Conservation (phyloP, 495 filamentous ascomycete genomes). For the Extremus antarcticus region DNA sequence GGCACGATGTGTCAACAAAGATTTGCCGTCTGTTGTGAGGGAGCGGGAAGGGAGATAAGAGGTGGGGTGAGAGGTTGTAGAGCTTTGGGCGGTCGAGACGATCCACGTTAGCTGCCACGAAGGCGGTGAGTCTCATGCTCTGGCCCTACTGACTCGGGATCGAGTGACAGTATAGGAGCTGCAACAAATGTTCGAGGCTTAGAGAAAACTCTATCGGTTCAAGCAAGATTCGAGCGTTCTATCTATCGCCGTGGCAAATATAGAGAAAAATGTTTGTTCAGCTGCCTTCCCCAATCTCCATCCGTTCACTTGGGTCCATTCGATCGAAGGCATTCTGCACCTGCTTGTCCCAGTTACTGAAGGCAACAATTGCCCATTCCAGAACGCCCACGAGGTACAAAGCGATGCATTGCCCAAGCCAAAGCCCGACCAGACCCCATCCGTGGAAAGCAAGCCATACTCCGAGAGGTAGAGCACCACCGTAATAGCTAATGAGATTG, state of each 20-base stretch:
- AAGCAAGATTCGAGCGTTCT: too few relatives aligned
- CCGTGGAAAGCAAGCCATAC: conserved; percentile 83
- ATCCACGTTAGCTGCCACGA: background rate
- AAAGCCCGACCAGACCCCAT: conserved; percentile 75
- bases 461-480: conserved; percentile 70
- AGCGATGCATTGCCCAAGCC: conserved; percentile 86
- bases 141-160: too few relatives aligned
- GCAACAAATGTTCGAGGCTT: too few relatives aligned
- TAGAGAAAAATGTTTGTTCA: background rate
- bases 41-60: background rate
- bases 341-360: conserved; percentile 69
- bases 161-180: too few relatives aligned
- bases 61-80: too few relatives aligned
- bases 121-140: background rate
- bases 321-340: conserved; percentile 65
- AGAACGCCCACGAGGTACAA: conserved; percentile 69
- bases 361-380: conserved; percentile 72
- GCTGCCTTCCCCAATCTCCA: conserved; percentile 25
- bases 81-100: too few relatives aligned
- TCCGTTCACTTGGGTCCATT: conserved; percentile 52
- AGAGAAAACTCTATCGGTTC: too few relatives aligned
- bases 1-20: too few relatives aligned
- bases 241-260: too few relatives aligned
- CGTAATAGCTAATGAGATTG: conserved; percentile 82
- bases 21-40: background rate